phyloP scores from a whole-genome alignment of 1,284 basidiomycete species.

The Anthracocystis walkeri region DNA sequence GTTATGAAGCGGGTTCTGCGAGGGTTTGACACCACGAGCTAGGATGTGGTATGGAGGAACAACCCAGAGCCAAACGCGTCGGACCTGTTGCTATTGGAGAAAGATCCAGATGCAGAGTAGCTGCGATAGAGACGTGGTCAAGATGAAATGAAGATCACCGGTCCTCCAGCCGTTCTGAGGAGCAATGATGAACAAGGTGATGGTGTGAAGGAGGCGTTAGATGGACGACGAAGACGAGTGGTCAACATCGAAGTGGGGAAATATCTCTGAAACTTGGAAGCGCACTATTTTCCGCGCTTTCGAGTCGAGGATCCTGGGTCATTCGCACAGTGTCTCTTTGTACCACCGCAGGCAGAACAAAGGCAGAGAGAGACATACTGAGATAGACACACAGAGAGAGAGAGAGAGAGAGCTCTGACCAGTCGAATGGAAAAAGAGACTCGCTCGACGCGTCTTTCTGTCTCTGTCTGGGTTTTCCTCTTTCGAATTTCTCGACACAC shows the following conservation, averaged over 20 bases:
- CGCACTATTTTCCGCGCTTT: not conserved
- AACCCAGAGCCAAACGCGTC: not conserved
- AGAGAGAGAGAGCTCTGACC: not conserved
- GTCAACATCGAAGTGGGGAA: slow-evolving; percentile 3
- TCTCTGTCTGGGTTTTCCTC: not conserved
- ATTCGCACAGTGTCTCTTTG: not conserved
- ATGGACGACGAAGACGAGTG: no score
- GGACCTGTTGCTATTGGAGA: not conserved
- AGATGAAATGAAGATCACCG: not conserved
- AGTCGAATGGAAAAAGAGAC: not conserved
- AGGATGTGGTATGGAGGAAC: not conserved
- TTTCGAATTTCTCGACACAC: no score
- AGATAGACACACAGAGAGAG: not conserved
- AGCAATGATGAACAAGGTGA: no score
- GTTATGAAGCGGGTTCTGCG: no score
- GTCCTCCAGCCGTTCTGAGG: not conserved
- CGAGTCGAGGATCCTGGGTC: slow-evolving; percentile 6
- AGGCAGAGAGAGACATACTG: no score
- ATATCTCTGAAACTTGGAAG: not conserved
- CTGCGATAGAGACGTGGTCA: not conserved
- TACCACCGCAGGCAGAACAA: not conserved
- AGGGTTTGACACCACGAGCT: not conserved
- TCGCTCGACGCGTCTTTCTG: not conserved
- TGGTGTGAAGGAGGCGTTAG: no score
- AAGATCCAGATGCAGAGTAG: not conserved